Base-by-base conservation (phyloP, 176 grass and related monocot genomes). In the maize (Zea mays) region DNA sequence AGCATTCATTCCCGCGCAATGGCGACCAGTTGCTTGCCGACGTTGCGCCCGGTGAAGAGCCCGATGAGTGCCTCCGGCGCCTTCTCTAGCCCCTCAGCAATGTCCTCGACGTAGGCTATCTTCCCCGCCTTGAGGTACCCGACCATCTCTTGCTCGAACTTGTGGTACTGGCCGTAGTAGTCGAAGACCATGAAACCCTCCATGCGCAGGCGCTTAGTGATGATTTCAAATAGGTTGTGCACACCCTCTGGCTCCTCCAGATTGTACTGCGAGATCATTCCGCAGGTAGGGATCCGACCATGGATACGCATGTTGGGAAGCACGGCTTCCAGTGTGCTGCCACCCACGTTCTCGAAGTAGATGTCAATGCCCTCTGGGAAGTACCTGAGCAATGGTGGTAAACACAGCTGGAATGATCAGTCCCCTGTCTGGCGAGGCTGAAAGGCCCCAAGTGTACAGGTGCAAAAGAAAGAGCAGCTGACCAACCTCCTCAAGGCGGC, bases 301-400 rank as follows among this genome's bases (percentile, higher is more conserved):
- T 44, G 55, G 2, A 5, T 0, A 1, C 79, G 73, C 80, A 91
- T 94, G 58, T 88, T 91, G 36, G 56, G 3, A 1, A 94, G 82
- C 16, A 86, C 91, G 2, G 88, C 88, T 0, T 90, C 88, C 0
- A 93, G 88, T 49, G 59, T 90, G 0, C 34, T 10, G 8, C 88
- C 88, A 0, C 91, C 91, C 2, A 93, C 91, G 41, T 93, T 93
- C 79, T 90, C 91, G 8, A 88, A 93, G 80, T 90, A 88, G 67
- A 93, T 84, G 61, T 90, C 91, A 8, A 93, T 94, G n/a, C 88
- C 82, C 5, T 78, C 15, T 1, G 86, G 88, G 27, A 94, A 89
- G 76, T 5, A 84, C 80, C 82, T 84, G 33, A 6, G 40, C 39
- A 68, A 67, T 67, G 65, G 37, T n/a, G 17, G 10, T 1, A 2